phyloP scores from a whole-genome alignment of 2,329 filamentous ascomycete genomes.

The Microascus cirrosus region DNA sequence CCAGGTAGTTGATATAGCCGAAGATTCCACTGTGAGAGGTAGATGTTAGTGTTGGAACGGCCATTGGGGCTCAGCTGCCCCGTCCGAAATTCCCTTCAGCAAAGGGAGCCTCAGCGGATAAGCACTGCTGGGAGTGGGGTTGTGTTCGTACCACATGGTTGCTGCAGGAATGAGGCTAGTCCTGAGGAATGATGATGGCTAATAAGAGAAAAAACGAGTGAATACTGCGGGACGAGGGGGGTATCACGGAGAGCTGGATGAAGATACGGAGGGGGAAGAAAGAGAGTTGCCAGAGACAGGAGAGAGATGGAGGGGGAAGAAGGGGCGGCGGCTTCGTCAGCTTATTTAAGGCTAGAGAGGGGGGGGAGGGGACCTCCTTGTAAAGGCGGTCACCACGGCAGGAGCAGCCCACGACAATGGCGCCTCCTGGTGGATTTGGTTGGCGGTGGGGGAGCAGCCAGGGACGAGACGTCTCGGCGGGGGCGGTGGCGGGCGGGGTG shows the following conservation, averaged over 20 bases:
- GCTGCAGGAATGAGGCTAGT: slow-evolving; percentile 1
- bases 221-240: not conserved
- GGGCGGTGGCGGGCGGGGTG: not conserved
- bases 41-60: slow-evolving; percentile 8
- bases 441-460: not conserved
- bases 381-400: slow-evolving; percentile 3
- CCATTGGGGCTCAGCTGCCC: not conserved
- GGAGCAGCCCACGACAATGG: not conserved
- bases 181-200: slow-evolving; percentile 2
- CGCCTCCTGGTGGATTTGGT: not conserved
- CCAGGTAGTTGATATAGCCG: slow-evolving; percentile 98
- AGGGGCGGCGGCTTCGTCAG: slow-evolving; percentile 2
- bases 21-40: slow-evolving; percentile 65
- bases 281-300: not conserved
- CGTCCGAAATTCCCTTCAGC: not conserved
- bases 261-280: not conserved
- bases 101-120: not conserved
- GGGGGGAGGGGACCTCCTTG: not conserved
- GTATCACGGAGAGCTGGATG: not conserved
- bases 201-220: slow-evolving; percentile 4
- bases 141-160: slow-evolving; percentile 11
- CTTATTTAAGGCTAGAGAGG: slow-evolving; percentile 5
- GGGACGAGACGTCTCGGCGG: not conserved
- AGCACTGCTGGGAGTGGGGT: not conserved
- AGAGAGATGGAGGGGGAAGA: slow-evolving; percentile 5